phyloP scores from a whole-genome alignment of 1,284 basidiomycete species.

The Puccinia novopanici region DNA sequence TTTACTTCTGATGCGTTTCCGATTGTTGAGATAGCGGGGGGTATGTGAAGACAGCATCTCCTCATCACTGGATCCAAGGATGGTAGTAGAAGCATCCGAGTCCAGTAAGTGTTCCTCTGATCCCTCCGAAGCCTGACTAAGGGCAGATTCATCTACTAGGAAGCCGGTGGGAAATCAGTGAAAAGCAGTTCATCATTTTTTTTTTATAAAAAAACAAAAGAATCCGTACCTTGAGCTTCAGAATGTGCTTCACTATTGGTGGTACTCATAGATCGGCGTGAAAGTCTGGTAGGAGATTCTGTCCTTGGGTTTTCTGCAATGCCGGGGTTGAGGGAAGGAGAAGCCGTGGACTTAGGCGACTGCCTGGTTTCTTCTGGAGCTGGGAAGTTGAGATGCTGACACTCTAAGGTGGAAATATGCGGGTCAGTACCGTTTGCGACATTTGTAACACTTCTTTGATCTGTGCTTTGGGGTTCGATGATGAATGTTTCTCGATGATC shows the following conservation, averaged over 20 bases:
- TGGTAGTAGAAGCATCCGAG: conserved; percentile 49
- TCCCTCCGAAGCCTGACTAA: conserved; percentile 33
- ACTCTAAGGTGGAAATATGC: background rate
- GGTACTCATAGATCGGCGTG: conserved; percentile 12
- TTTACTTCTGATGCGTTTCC: conserved; percentile 33
- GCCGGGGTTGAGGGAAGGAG: background rate
- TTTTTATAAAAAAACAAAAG: background rate
- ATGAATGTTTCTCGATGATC: background rate
- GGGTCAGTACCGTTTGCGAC: background rate
- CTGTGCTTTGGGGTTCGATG: background rate
- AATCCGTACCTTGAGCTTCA: conserved; percentile 20
- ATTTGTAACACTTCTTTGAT: background rate
- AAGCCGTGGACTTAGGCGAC: background rate
- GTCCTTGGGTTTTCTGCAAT: background rate
- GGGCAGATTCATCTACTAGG: conserved; percentile 34
- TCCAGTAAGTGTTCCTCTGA: conserved; percentile 28
- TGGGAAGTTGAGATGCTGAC: background rate
- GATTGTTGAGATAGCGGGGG: conserved; percentile 41
- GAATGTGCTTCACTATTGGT: background rate
- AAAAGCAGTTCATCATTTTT: background rate
- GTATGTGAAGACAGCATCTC: conserved; percentile 48
- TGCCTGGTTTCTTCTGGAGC: background rate
- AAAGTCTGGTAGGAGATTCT: conserved; percentile 20
- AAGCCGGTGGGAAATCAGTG: background rate
- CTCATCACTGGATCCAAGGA: conserved; percentile 43